Evolutionary conservation across 768 basidiomycete genomes (phyloP).

Genomic region (Russula abietina): DNA sequence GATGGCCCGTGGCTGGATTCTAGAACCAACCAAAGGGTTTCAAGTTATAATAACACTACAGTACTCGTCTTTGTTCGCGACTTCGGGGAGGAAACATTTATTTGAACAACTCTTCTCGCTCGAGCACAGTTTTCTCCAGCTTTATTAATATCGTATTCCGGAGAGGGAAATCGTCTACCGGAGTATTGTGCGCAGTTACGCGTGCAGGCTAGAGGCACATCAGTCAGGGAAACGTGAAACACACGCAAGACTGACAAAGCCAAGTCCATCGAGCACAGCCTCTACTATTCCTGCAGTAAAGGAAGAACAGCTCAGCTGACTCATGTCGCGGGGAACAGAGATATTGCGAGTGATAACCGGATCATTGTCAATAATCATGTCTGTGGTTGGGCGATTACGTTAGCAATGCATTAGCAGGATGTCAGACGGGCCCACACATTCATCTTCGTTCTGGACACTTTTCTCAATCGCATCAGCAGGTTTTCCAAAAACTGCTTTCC

Average conservation of each 20-base stretch:
- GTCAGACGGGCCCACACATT: constrained; percentile 56
- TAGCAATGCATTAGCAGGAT: constrained; percentile 7
- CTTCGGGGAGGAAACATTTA: constrained; percentile 32
- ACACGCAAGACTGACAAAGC: constrained; percentile 65
- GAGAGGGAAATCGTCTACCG: constrained; percentile 69
- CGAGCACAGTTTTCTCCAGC: constrained; percentile 86
- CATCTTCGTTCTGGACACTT: constrained; percentile 93
- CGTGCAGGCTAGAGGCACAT: constrained; percentile 68
- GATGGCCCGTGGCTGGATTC: not conserved
- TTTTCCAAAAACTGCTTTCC: constrained; percentile 90
- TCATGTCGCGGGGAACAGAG: constrained; percentile 91
- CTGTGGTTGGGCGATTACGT: constrained; percentile 35
- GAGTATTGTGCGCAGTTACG: constrained; percentile 93
- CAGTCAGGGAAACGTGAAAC: constrained; percentile 3
- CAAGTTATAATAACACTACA: not conserved
- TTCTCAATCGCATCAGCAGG: constrained; percentile 93
- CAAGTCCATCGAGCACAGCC: constrained; percentile 89
- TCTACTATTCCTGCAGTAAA: constrained; percentile 97
- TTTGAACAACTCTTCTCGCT: constrained; percentile 89
- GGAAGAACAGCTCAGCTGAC: constrained; percentile 91
- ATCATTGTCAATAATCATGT: constrained; percentile 98
- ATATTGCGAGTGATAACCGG: constrained; percentile 88
- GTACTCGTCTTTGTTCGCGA: constrained; percentile 9
- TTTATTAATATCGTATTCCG: constrained; percentile 98
- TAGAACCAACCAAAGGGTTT: constrained; percentile 1